Evolutionary conservation across 2,329 filamentous ascomycete species (phyloP).

Genomic region (Claviceps monticola): DNA sequence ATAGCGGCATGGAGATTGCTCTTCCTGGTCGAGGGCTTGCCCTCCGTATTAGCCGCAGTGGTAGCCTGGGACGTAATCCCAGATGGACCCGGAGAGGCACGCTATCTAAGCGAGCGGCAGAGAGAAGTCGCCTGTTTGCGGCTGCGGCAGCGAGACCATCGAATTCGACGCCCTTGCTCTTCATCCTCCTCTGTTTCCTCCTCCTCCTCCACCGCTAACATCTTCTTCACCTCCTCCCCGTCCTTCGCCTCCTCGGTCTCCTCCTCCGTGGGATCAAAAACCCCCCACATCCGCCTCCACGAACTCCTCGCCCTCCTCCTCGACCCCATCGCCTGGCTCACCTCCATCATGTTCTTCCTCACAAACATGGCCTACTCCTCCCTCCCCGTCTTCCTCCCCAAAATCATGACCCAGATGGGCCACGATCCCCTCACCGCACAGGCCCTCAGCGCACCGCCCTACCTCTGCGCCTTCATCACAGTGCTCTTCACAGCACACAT

Average conservation of each 20-base stretch:
- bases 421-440: conserved; percentile 55
- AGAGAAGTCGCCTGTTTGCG: conserved; percentile 58
- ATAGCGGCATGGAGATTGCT: conserved; percentile 77
- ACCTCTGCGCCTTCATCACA: conserved; percentile 57
- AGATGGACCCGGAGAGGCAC: conserved; percentile 55
- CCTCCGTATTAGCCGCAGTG: conserved; percentile 60
- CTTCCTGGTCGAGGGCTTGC: conserved; percentile 76
- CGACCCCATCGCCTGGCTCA: conserved; percentile 43
- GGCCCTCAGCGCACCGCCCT: conserved; percentile 69
- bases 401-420: conserved; percentile 65
- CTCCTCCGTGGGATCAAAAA: neutral
- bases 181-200: neutral
- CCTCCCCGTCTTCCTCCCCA: conserved; percentile 76
- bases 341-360: conserved; percentile 72
- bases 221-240: neutral
- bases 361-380: conserved; percentile 81
- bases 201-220: neutral
- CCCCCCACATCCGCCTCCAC: conserved; percentile 32
- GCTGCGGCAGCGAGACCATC: conserved; percentile 35
- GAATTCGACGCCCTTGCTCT: neutral
- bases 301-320: conserved; percentile 38
- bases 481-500: conserved; percentile 60
- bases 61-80: conserved; percentile 64
- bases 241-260: neutral
- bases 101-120: conserved; percentile 48